phyloP scores from a whole-genome alignment of 305 asterid species.

The Fraxinus latifolia region DNA sequence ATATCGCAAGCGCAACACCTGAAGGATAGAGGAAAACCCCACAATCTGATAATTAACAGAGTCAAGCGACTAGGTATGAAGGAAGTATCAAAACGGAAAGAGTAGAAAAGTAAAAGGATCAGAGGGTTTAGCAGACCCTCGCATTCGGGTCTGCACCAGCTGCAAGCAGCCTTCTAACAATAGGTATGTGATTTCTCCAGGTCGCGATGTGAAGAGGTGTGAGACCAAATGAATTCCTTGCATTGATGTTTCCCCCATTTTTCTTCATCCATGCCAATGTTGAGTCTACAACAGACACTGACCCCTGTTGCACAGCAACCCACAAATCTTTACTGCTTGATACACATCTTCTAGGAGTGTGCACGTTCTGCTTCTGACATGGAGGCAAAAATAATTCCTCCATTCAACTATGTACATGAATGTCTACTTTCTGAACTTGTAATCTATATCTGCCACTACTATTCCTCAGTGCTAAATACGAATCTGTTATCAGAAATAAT shows the following conservation, averaged over 20 bases:
- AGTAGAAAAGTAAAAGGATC: slow-evolving; percentile 29
- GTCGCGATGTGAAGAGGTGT: slow-evolving; percentile 91
- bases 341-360: slow-evolving; percentile 42
- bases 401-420: slow-evolving; percentile 30
- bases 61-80: slow-evolving; percentile 26
- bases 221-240: slow-evolving; percentile 72
- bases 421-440: not conserved
- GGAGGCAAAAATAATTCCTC: slow-evolving; percentile 53
- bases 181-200: slow-evolving; percentile 88
- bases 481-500: slow-evolving; percentile 11
- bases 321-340: slow-evolving; percentile 65
- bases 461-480: not conserved
- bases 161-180: slow-evolving; percentile 81
- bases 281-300: slow-evolving; percentile 64
- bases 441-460: slow-evolving; percentile 21
- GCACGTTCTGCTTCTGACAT: slow-evolving; percentile 51
- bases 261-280: slow-evolving; percentile 64
- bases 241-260: slow-evolving; percentile 73
- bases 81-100: slow-evolving; percentile 25
- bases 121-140: slow-evolving; percentile 62
- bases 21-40: slow-evolving; percentile 19
- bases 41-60: slow-evolving; percentile 26
- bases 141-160: slow-evolving; percentile 99
- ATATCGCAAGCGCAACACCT: slow-evolving; percentile 14
- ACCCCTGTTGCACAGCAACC: slow-evolving; percentile 65